Evolutionary conservation across 2,329 filamentous ascomycete species (phyloP).

Genomic region (Fusarium subglutinans): DNA sequence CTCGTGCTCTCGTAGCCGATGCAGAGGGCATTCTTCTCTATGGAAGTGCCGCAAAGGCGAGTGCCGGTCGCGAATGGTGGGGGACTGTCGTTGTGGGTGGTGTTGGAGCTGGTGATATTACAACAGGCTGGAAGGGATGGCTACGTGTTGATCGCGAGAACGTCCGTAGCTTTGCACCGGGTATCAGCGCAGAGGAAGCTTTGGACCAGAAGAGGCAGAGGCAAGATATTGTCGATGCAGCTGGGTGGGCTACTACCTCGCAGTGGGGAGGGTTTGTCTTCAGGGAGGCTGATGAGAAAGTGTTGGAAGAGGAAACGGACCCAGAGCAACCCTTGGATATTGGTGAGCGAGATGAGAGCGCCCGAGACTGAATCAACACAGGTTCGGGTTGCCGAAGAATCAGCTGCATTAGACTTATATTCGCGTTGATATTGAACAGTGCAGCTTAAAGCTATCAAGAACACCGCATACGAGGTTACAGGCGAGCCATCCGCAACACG

Average conservation of each 20-base stretch:
- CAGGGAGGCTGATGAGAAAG: constrained; percentile 24
- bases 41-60: constrained; percentile 50
- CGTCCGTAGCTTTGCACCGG: constrained; percentile 51
- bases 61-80: constrained; percentile 63
- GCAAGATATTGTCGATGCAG: constrained; percentile 52
- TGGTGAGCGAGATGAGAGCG: background rate
- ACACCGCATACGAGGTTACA: background rate
- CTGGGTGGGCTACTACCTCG: constrained; percentile 59
- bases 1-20: constrained; percentile 51
- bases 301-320: background rate
- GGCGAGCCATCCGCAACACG: background rate
- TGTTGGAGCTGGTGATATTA: constrained; percentile 46
- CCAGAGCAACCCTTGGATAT: background rate
- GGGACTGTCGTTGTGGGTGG: constrained; percentile 65
- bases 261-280: constrained; percentile 62
- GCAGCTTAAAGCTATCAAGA: background rate
- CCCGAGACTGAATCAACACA: background rate
- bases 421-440: background rate
- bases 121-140: constrained; percentile 59
- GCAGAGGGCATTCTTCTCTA: constrained; percentile 63
- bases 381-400: background rate
- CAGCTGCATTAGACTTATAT: background rate
- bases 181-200: constrained; percentile 57
- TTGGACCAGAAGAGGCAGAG: constrained; percentile 52
- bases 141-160: constrained; percentile 58